These are phyloP conservation scores for Lentinus polychrous DNA, from an alignment of 1,284 basidiomycete species.

Conservation along the genomic window DNA sequence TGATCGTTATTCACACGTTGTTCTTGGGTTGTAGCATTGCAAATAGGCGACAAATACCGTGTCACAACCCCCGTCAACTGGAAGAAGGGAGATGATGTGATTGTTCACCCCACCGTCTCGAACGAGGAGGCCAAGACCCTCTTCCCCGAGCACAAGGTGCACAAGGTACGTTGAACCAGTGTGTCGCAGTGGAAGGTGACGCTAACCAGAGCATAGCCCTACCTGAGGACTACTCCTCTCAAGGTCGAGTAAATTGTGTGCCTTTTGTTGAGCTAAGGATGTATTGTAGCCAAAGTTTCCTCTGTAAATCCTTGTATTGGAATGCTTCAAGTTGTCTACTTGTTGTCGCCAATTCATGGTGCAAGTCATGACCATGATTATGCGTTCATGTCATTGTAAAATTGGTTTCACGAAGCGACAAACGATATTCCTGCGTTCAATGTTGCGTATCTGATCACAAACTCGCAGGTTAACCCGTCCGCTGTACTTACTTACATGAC, in stretches of 20 bases:
- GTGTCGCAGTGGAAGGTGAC: background rate
- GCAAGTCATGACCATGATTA: too few relatives aligned
- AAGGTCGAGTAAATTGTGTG: constrained; percentile 32
- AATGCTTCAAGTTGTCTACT: too few relatives aligned
- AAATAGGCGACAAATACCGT: constrained; percentile 88
- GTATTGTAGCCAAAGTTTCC: too few relatives aligned
- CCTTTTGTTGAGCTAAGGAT: too few relatives aligned
- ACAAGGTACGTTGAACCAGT: constrained; percentile 43
- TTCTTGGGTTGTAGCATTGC: constrained; percentile 51
- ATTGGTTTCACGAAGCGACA: too few relatives aligned
- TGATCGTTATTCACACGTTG: background rate
- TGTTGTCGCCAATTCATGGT: too few relatives aligned
- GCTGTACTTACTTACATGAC: too few relatives aligned
- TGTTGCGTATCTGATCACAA: too few relatives aligned
- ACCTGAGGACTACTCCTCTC: constrained; percentile 71
- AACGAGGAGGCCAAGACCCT: constrained; percentile 86
- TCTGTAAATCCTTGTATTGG: too few relatives aligned
- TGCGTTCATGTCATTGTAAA: too few relatives aligned
- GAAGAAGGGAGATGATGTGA: constrained; percentile 90
- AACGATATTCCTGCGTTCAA: too few relatives aligned
- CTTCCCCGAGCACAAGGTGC: constrained; percentile 69
- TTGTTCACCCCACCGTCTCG: constrained; percentile 85
- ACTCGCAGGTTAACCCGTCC: too few relatives aligned
- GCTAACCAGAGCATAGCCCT: constrained; percentile 39
- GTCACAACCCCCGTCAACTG: constrained; percentile 91